phyloP scores from a whole-genome alignment of 2,329 filamentous ascomycete species.

The Cladophialophora carrionii region DNA sequence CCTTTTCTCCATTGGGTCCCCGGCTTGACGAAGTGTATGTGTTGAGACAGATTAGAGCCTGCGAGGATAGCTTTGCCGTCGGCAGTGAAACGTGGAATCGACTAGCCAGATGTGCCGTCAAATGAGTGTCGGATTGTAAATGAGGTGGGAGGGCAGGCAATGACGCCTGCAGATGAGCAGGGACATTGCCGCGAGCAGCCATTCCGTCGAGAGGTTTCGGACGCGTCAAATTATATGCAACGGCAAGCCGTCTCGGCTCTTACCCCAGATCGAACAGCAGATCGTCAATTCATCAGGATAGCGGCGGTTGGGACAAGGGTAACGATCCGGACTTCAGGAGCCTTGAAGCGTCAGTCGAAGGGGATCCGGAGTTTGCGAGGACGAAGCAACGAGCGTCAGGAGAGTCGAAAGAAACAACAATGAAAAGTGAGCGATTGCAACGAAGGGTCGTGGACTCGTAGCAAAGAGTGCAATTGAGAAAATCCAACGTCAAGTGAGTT shows the following conservation, averaged over 20 bases:
- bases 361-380: neutral
- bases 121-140: slow-evolving; percentile 56
- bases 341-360: neutral
- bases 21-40: slow-evolving; percentile 89
- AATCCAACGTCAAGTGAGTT: slow-evolving; percentile 3
- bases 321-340: neutral
- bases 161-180: slow-evolving; percentile 76
- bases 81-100: slow-evolving; percentile 86
- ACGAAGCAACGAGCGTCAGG: slow-evolving; percentile 17
- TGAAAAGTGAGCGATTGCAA: slow-evolving; percentile 20
- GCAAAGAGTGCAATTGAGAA: slow-evolving; percentile 15
- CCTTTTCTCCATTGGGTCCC: slow-evolving; percentile 85
- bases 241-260: slow-evolving; percentile 6
- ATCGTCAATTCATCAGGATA: slow-evolving; percentile 17
- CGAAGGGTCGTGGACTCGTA: slow-evolving; percentile 32
- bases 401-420: slow-evolving; percentile 15
- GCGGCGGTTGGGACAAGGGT: neutral
- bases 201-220: slow-evolving; percentile 40
- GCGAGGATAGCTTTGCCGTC: slow-evolving; percentile 85
- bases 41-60: slow-evolving; percentile 89
- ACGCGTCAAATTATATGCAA: slow-evolving; percentile 8
- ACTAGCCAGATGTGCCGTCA: slow-evolving; percentile 57
- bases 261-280: neutral
- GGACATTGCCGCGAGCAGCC: slow-evolving; percentile 50
- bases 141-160: slow-evolving; percentile 83